These are phyloP conservation scores for Ascochyta rabiei DNA, from an alignment of 2,329 filamentous ascomycete genomes.

Conservation along the genomic window DNA sequence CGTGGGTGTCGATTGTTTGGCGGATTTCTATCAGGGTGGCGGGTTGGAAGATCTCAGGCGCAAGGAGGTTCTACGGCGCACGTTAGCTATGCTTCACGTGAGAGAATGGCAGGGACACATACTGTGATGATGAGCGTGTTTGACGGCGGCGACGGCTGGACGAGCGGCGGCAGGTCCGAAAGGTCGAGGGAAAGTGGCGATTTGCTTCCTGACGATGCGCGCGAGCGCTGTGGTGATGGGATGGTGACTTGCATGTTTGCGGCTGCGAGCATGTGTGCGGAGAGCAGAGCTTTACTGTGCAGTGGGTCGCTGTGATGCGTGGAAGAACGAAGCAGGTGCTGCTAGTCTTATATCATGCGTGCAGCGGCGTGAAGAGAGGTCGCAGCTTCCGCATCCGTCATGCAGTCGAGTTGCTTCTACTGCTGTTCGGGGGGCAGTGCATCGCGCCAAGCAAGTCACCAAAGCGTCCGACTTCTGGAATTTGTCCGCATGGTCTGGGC, in stretches of 20 bases:
- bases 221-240: constrained; percentile 42
- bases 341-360: constrained; percentile 29
- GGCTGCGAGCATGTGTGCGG: constrained; percentile 24
- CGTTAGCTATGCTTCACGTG: constrained; percentile 21
- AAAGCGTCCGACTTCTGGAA: constrained; percentile 19
- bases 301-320: constrained; percentile 21
- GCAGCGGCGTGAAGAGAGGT: constrained; percentile 6
- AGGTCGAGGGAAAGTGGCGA: constrained; percentile 73
- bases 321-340: constrained; percentile 17
- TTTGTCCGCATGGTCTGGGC: constrained; percentile 13
- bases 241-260: constrained; percentile 38
- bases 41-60: constrained; percentile 74
- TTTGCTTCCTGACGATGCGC: constrained; percentile 45
- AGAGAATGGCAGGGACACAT: constrained; percentile 19
- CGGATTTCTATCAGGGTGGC: constrained; percentile 76
- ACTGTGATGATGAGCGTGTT: constrained; percentile 84
- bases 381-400: constrained; percentile 28
- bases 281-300: constrained; percentile 6
- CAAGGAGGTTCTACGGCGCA: constrained; percentile 65
- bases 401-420: constrained; percentile 11
- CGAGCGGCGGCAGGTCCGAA: constrained; percentile 71
- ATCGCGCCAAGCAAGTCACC: constrained; percentile 23
- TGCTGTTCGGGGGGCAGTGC: constrained; percentile 16
- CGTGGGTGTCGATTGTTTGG: constrained; percentile 71
- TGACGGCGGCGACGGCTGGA: constrained; percentile 74